These are phyloP conservation scores for Onygenales sp. DNA, from an alignment of 2,329 filamentous ascomycete genomes.

Conservation along the genomic window DNA sequence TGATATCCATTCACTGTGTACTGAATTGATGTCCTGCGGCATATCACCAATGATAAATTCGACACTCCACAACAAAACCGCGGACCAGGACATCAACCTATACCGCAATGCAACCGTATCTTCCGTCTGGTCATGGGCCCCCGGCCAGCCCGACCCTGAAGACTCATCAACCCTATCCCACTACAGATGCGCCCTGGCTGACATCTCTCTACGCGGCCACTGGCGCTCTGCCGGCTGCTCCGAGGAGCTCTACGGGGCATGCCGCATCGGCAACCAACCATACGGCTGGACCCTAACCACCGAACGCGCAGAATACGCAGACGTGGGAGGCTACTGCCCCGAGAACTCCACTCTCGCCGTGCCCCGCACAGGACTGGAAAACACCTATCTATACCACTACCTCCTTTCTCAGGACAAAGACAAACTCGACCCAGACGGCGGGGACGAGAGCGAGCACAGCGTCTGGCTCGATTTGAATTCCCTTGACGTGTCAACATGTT, in stretches of 20 bases:
- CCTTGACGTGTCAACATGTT: constrained; percentile 47
- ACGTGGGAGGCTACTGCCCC: constrained; percentile 40
- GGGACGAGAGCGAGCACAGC: constrained; percentile 20
- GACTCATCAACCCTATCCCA: constrained; percentile 19
- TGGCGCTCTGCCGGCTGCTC: constrained; percentile 52
- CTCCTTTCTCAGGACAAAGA: constrained; percentile 22
- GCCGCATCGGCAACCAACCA: constrained; percentile 44
- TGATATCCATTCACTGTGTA: constrained; percentile 25
- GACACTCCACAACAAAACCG: constrained; percentile 44
- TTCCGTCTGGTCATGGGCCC: constrained; percentile 53
- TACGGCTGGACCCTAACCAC: constrained; percentile 49
- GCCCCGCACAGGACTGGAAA: constrained; percentile 55
- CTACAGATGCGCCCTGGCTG: constrained; percentile 49
- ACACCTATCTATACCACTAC: constrained; percentile 46
- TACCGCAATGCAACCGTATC: constrained; percentile 45
- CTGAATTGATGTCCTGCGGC: constrained; percentile 46
- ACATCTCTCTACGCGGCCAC: constrained; percentile 39
- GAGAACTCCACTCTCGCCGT: constrained; percentile 42
- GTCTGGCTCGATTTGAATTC: constrained; percentile 56
- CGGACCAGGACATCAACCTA: constrained; percentile 33
- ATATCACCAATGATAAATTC: constrained; percentile 51
- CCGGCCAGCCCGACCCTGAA: constrained; percentile 39
- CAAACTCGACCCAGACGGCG: constrained; percentile 16
- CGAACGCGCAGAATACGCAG: constrained; percentile 33
- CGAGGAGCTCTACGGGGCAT: constrained; percentile 43